Evolutionary conservation across 1,284 basidiomycete species (phyloP).

Genomic region (Melampsora americana): DNA sequence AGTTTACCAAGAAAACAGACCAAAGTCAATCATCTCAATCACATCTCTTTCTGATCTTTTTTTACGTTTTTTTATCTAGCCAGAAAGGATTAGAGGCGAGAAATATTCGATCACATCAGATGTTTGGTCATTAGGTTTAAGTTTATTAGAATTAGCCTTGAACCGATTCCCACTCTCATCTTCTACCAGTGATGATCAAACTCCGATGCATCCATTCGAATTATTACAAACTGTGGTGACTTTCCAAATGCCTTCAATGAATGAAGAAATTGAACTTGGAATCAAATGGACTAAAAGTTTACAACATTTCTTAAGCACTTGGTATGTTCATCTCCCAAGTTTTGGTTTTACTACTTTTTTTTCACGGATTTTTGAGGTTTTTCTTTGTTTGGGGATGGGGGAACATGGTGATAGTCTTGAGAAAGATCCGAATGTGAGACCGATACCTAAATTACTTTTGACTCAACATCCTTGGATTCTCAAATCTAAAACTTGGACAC

Average conservation of each 20-base stretch:
- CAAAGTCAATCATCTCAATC: no score
- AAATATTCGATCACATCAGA: conserved; percentile 90
- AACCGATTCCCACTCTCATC: conserved; percentile 89
- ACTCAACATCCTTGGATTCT: conserved; percentile 77
- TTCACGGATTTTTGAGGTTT: background rate
- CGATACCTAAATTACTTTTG: conserved; percentile 79
- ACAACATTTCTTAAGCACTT: conserved; percentile 85
- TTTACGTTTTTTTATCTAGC: conserved; percentile 59
- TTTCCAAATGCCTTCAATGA: conserved; percentile 76
- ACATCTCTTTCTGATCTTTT: background rate
- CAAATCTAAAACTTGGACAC: conserved; percentile 72
- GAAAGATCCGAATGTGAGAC: conserved; percentile 62
- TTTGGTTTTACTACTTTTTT: background rate
- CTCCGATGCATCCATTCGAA: conserved; percentile 74
- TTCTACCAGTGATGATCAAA: conserved; percentile 62
- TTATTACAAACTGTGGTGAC: conserved; percentile 86
- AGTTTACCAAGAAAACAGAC: no score
- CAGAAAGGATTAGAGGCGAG: conserved; percentile 84
- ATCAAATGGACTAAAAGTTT: conserved; percentile 75
- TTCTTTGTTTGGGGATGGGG: no score
- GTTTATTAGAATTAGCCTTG: conserved; percentile 86
- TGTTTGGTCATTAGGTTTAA: conserved; percentile 96
- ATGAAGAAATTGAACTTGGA: conserved; percentile 58
- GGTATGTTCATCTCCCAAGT: conserved; percentile 58
- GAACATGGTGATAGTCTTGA: conserved; percentile 47